Evolutionary conservation across 192 early-diverging fungal genomes (phyloP), one percentile per base, ranked within the genome.

Genomic region (Powellomyces hirtus): DNA sequence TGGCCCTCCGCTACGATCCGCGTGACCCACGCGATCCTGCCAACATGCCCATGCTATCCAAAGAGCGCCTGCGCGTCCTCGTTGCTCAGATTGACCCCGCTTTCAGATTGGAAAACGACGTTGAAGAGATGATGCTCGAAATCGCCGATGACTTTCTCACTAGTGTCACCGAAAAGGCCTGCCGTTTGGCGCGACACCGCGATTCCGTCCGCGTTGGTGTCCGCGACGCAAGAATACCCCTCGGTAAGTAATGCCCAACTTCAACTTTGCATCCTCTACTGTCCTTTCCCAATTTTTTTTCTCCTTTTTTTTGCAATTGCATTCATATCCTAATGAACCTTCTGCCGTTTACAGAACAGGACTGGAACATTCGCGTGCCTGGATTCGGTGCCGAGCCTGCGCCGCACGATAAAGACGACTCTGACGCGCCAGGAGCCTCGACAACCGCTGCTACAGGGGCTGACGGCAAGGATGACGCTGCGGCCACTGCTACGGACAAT

Each of bases 61-160:
- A 69, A 37, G 57, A 69, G 3, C 27, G 42, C 1, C 20, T 69
- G 55, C 35, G 67, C n/a, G n/a, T 49, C 13, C 13, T 69, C 4
- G 56, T 69, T 4, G 14, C 57, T n/a, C 67, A 69, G 34, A 45
- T 69, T n/a, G 67, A 69, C 44, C 58, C 67, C 18, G 40, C 10
- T 1, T 31, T 51, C 18, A 14, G 38, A 27, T 27, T 69, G 55
- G 67, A 69, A 49, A 50, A 45, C 37, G 67, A 69, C 27, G 67
- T 69, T 20, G 67, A 69, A 50, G 67, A 69, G 75, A 68, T 77
- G 71, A 60, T 77, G 34, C 30, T 68, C 31, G 75, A 77, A 33
- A 34, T 73, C 35, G 70, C 75, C 11, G 58, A 51, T 31, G 71
- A 77, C 42, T 77, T 77, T 38, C 27, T 77, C 34, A 58, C 40